Base-by-base conservation (phyloP, 1,284 basidiomycete genomes). In the Puccinia novopanici region DNA sequence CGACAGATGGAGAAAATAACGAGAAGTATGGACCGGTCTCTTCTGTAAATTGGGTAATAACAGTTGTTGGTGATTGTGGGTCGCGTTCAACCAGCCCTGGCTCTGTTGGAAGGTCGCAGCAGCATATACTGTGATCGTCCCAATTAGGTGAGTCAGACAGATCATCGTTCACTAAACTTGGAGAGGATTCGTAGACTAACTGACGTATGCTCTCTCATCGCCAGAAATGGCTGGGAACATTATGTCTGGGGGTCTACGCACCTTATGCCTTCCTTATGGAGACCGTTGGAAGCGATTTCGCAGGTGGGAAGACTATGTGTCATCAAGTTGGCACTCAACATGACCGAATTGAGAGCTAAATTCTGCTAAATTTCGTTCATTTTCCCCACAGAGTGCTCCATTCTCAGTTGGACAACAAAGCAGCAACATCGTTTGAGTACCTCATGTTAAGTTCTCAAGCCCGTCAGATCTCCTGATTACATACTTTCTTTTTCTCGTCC, bases 171-270 rank as follows among this genome's bases (percentile, higher is more conserved):
- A 22, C 52, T 54, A 55, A 40, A 30, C 17, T 2, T 34, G 50
- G 10, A 63, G 34, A 40, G 8, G 22, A 34, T 6, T n/a, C 68
- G 19, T 65, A 42, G n/a, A 72, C 68, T 19, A 27, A 34, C n/a
- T n/a, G n/a, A n/a, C n/a, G n/a, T 42, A 12, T 61, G n/a, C n/a
- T 40, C 40, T 48, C 59, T 63, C 34, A 8, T 72, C 48, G 70
- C 30, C 24, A 79, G 77, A 79, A 71, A 83, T 83, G 82, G 82
- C 83, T 6, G 82, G 82, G 6, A 80, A 82, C 19, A 80, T 83
- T 0, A 81, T 84, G 68, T 83, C 83, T 50, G 82, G 82, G 34
- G 80, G 80, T n/a, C 81, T 81, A 40, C 82, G 83, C 5, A 83
- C 82, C 55, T 77, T 84, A n/a, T 77, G 83, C 30, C 77, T 84